phyloP scores from a whole-genome alignment of 164 flowering plant genomes.

The Akebia trifoliata region DNA sequence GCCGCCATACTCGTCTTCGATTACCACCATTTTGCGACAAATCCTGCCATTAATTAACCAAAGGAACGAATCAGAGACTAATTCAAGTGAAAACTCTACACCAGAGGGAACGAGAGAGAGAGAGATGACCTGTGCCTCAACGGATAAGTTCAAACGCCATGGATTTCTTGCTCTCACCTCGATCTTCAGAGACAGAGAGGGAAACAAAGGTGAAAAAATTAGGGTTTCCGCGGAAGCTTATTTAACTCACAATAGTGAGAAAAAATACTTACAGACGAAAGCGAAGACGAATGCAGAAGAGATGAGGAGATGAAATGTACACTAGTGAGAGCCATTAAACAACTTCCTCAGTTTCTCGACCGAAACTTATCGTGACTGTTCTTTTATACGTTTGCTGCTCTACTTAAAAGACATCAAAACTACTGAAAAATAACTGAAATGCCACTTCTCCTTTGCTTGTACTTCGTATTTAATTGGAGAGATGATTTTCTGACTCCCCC shows the following conservation, averaged over 20 bases:
- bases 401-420: too few species aligned
- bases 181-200: constrained; percentile 14
- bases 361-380: not conserved
- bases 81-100: not conserved
- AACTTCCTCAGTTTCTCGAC: too few species aligned
- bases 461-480: too few species aligned
- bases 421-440: too few species aligned
- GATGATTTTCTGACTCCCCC: too few species aligned
- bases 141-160: constrained; percentile 17
- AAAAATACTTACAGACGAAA: constrained; percentile 10
- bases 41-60: constrained; percentile 21
- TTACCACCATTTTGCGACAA: constrained; percentile 16
- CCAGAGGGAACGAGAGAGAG: not conserved
- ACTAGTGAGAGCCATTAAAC: constrained; percentile 15
- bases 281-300: not conserved
- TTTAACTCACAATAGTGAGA: too few species aligned
- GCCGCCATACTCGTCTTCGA: constrained; percentile 56
- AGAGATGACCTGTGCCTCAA: constrained; percentile 26
- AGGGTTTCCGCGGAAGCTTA: not conserved
- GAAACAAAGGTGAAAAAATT: not conserved
- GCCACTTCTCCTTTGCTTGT: too few species aligned
- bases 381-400: too few species aligned
- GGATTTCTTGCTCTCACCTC: constrained; percentile 16
- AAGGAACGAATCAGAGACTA: not conserved
- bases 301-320: constrained; percentile 6